Conservation (phyloP, 2,329 filamentous ascomycete species). For the Colletotrichum graminicola region DNA sequence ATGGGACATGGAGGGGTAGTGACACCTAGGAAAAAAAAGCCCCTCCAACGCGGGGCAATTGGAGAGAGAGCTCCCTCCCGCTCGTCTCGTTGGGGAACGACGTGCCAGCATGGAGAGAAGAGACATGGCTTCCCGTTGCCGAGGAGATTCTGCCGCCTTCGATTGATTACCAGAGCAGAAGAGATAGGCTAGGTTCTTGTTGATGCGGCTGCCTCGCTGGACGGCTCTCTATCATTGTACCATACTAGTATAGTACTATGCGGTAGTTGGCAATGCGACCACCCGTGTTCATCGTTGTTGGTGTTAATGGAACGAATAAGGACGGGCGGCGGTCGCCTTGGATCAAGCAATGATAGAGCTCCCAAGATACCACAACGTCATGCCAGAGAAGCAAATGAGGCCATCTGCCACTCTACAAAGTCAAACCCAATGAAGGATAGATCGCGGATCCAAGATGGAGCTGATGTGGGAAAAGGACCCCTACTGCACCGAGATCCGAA, state of each 20-base stretch:
- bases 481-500: background rate
- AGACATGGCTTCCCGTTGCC: slow-evolving; percentile 6
- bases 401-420: background rate
- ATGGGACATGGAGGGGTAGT: slow-evolving; percentile 36
- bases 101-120: slow-evolving; percentile 8
- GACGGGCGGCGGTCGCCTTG: background rate
- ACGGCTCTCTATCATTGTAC: background rate
- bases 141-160: slow-evolving; percentile 29
- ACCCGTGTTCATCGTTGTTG: no score
- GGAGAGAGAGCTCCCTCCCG: background rate
- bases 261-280: background rate
- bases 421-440: background rate
- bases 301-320: background rate
- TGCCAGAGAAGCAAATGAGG: background rate
- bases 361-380: background rate
- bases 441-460: background rate
- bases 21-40: slow-evolving; percentile 31
- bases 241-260: background rate
- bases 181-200: background rate
- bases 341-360: background rate
- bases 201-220: background rate
- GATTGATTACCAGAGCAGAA: slow-evolving; percentile 5
- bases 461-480: slow-evolving; percentile 3
- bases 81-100: slow-evolving; percentile 6
- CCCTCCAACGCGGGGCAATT: slow-evolving; percentile 40